phyloP scores from a whole-genome alignment of 1,139 yeast genomes.

The Kodamaea sp. region DNA sequence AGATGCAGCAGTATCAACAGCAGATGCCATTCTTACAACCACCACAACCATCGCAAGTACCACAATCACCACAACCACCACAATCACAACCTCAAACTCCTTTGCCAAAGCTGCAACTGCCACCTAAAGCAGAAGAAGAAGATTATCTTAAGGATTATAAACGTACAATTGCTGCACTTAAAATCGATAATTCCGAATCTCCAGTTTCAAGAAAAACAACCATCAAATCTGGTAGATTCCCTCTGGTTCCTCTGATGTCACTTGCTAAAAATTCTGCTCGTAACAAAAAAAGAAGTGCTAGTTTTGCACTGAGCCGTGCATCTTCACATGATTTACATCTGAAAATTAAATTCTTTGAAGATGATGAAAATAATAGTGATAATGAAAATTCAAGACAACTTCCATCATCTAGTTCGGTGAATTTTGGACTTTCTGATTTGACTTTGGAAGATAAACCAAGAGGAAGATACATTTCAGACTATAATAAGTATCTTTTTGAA shows the following conservation, averaged over 20 bases:
- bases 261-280: slow-evolving; percentile 4
- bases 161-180: slow-evolving; percentile 5
- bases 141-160: slow-evolving; percentile 8
- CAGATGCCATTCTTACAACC: slow-evolving; percentile 4
- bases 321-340: slow-evolving; percentile 27
- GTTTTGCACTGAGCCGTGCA: slow-evolving; percentile 12
- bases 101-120: not conserved
- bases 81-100: not conserved
- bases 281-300: slow-evolving; percentile 5
- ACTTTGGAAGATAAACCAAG: slow-evolving; percentile 13
- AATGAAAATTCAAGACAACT: too few species aligned
- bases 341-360: slow-evolving; percentile 4
- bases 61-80: slow-evolving; percentile 1
- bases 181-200: slow-evolving; percentile 13
- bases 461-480: slow-evolving; percentile 33
- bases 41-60: slow-evolving; percentile 1
- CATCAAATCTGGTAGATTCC: slow-evolving; percentile 33
- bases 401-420: slow-evolving; percentile 9
- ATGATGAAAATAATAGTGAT: slow-evolving; percentile 6
- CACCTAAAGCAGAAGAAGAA: slow-evolving; percentile 4
- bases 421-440: slow-evolving; percentile 16
- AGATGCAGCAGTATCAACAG: slow-evolving; percentile 9
- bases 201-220: slow-evolving; percentile 33
- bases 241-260: slow-evolving; percentile 33
- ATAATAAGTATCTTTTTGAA: slow-evolving; percentile 30